Percentiles rank a stretch among this genome's conserved stretches.
phyloP scores from a whole-genome alignment of 257 asterid species.

The Penstemon eatonii region DNA sequence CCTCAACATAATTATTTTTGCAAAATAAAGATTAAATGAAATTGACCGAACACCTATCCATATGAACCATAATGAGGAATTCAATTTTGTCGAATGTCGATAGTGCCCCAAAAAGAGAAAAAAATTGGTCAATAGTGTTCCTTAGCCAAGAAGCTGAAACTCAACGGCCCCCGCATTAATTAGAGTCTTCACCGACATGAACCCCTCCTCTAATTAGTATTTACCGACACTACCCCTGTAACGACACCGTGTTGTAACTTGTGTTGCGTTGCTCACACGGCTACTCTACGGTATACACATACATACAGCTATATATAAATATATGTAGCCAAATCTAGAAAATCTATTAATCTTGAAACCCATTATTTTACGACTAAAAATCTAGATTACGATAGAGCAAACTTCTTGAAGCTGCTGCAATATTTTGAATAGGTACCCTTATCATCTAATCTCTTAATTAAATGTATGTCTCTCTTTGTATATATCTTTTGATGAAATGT shows the following conservation, averaged over 20 bases:
- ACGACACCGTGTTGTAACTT: constrained; percentile 22
- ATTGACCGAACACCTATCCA: no score
- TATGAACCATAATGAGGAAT: no score
- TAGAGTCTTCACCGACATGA: background rate
- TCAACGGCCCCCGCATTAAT: background rate
- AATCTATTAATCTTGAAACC: no score
- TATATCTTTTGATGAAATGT: background rate
- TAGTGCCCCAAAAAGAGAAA: no score
- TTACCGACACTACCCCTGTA: background rate
- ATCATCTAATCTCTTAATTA: background rate
- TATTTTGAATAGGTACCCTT: constrained; percentile 24
- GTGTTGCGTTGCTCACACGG: constrained; percentile 32
- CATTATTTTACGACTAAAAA: background rate
- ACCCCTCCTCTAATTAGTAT: background rate
- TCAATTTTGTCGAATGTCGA: no score
- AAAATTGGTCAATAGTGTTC: background rate
- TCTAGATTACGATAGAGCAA: background rate
- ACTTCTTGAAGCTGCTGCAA: constrained; percentile 1
- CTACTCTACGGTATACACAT: no score
- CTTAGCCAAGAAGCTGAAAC: background rate
- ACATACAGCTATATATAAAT: background rate
- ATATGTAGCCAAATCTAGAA: no score
- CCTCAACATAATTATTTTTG: no score
- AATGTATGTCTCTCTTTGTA: background rate
- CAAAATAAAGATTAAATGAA: no score